phyloP scores from a whole-genome alignment of 495 filamentous ascomycete genomes.

The Podospora pseudopauciseta region DNA sequence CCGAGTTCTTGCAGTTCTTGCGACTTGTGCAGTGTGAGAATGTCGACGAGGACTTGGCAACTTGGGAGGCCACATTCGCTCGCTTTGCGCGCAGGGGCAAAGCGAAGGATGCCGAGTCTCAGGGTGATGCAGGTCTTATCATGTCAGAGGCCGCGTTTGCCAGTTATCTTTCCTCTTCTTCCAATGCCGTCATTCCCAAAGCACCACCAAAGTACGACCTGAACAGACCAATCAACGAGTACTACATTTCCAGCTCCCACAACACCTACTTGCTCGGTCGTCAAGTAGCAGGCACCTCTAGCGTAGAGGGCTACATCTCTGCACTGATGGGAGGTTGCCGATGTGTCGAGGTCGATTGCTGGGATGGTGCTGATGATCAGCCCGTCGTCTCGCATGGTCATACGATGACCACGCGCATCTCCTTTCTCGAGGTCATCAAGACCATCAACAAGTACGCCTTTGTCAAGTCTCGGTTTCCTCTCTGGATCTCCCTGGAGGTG shows the following conservation, averaged over 20 bases:
- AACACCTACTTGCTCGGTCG: slow-evolving; percentile 94
- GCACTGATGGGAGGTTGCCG: slow-evolving; percentile 87
- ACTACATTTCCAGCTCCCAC: slow-evolving; percentile 97
- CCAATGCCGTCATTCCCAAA: slow-evolving; percentile 60
- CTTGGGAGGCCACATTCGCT: slow-evolving; percentile 73
- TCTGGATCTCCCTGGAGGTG: slow-evolving; percentile 93
- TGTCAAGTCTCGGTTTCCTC: slow-evolving; percentile 69
- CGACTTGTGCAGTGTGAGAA: slow-evolving; percentile 70
- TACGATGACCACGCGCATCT: slow-evolving; percentile 81
- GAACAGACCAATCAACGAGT: slow-evolving; percentile 87
- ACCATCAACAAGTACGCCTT: slow-evolving; percentile 95
- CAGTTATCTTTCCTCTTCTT: slow-evolving; percentile 69
- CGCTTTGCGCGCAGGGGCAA: slow-evolving; percentile 65
- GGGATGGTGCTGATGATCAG: slow-evolving; percentile 83
- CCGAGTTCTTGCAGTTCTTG: slow-evolving; percentile 75
- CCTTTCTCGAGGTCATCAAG: slow-evolving; percentile 83
- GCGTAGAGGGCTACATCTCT: slow-evolving; percentile 88
- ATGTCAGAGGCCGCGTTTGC: slow-evolving; percentile 76
- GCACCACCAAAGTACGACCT: slow-evolving; percentile 56
- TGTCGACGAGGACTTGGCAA: slow-evolving; percentile 56
- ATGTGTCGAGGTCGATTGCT: slow-evolving; percentile 96
- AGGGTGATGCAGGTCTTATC: slow-evolving; percentile 39
- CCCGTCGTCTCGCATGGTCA: slow-evolving; percentile 86
- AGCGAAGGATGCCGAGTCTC: slow-evolving; percentile 43
- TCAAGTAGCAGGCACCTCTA: slow-evolving; percentile 84